phyloP scores from a whole-genome alignment of 129 eudicot species.

The Centella asiatica region DNA sequence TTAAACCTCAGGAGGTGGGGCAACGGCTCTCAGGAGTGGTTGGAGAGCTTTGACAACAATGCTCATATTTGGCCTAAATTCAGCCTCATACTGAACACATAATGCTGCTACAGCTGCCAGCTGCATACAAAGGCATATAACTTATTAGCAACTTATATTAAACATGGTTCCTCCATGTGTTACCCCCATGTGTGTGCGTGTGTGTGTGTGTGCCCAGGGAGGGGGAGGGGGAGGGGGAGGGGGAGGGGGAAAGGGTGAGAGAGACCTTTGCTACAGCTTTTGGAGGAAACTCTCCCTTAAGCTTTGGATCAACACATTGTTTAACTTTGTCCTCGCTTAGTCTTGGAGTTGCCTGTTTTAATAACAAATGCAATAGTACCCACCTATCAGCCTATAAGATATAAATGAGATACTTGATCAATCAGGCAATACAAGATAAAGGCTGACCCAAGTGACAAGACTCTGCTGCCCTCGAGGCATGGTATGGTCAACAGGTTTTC shows the following conservation, averaged over 20 bases:
- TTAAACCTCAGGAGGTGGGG: background rate
- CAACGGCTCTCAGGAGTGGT: conserved; percentile 2
- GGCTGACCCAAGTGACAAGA: conserved; percentile 14
- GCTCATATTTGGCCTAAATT: conserved; percentile 4
- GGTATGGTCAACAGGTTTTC: conserved; percentile 11
- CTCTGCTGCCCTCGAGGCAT: conserved; percentile 10
- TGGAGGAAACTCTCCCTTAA: conserved; percentile 6
- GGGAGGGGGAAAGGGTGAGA: background rate
- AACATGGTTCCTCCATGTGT: background rate
- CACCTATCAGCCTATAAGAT: background rate
- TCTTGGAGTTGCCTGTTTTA: conserved; percentile 5
- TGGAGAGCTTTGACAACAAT: conserved; percentile 10
- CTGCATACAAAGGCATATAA: background rate
- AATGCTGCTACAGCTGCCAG: conserved; percentile 6
- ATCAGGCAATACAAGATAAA: background rate
- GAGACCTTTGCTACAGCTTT: conserved; percentile 5
- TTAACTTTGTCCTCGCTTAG: conserved; percentile 8
- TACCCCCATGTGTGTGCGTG: background rate
- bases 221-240: background rate
- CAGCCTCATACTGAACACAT: conserved; percentile 10
- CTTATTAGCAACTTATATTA: background rate
- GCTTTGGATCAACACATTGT: conserved; percentile 10
- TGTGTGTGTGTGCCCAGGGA: background rate
- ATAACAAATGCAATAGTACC: background rate
- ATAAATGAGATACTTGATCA: background rate